phyloP scores from a whole-genome alignment of 2,329 filamentous ascomycete genomes.

The Pseudopithomyces chartarum region DNA sequence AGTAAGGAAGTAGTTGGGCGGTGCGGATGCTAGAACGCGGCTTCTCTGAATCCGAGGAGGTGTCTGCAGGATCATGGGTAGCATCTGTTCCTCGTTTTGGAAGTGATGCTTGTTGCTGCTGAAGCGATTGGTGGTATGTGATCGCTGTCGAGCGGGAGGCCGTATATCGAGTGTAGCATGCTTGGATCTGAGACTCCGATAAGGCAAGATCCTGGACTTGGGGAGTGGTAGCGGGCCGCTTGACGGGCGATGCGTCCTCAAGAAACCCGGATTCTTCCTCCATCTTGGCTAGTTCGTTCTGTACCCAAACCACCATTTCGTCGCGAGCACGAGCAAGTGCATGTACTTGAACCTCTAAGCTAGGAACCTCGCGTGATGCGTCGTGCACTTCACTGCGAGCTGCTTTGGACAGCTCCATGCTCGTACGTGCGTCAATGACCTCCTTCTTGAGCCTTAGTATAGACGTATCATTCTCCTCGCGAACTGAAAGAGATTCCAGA shows the following conservation, averaged over 20 bases:
- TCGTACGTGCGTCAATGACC: slow-evolving; percentile 40
- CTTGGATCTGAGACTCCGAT: slow-evolving; percentile 30
- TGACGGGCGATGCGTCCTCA: slow-evolving; percentile 40
- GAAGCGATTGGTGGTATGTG: slow-evolving; percentile 24
- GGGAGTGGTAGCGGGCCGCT: slow-evolving; percentile 17
- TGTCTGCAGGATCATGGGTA: not conserved
- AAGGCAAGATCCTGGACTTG: slow-evolving; percentile 20
- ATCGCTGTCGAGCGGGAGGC: slow-evolving; percentile 29
- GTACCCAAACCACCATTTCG: slow-evolving; percentile 58
- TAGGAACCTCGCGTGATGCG: slow-evolving; percentile 4
- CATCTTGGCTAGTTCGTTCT: slow-evolving; percentile 53
- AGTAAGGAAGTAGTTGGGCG: slow-evolving; percentile 35
- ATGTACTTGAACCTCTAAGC: slow-evolving; percentile 35
- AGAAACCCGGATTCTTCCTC: slow-evolving; percentile 43
- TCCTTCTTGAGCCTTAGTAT: slow-evolving; percentile 47
- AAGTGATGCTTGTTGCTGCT: slow-evolving; percentile 9
- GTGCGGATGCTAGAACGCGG: slow-evolving; percentile 13
- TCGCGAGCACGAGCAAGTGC: slow-evolving; percentile 54
- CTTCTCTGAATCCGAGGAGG: not conserved
- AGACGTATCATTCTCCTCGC: slow-evolving; percentile 27
- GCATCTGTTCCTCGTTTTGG: not conserved
- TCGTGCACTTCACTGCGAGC: slow-evolving; percentile 21
- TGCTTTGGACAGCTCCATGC: slow-evolving; percentile 38
- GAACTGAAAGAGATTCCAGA: slow-evolving; percentile 28
- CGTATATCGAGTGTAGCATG: slow-evolving; percentile 39